Percentiles rank a stretch among this genome's conserved stretches.
phyloP scores from a whole-genome alignment of 2,329 filamentous ascomycete species.

The Chaetomiaceae sp. region DNA sequence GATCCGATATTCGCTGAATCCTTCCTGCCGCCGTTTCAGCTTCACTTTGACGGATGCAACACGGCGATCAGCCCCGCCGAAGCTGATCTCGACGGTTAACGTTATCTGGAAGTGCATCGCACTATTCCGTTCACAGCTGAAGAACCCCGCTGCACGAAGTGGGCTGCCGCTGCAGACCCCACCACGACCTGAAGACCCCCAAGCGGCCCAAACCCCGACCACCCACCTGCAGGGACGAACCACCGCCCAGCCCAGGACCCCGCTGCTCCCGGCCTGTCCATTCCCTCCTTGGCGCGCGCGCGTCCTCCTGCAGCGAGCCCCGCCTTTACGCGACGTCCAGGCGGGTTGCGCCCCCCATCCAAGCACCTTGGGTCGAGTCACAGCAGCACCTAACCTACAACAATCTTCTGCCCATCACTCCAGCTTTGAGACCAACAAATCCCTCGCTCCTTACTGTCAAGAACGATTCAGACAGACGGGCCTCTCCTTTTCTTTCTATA shows the following conservation, averaged over 20 bases:
- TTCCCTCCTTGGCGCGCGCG: conserved; percentile 8
- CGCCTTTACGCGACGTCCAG: conserved; percentile 14
- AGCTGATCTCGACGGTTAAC: conserved; percentile 8
- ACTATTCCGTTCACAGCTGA: conserved; percentile 16
- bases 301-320: conserved; percentile 15
- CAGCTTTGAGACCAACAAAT: conserved; percentile 3
- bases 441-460: conserved; percentile 6
- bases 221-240: conserved; percentile 8
- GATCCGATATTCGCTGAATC: too few species aligned
- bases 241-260: conserved; percentile 4
- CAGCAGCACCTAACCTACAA: background rate
- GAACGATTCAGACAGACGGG: background rate
- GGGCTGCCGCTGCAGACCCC: conserved; percentile 9
- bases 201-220: too few species aligned
- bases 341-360: conserved; percentile 6
- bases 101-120: conserved; percentile 10
- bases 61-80: conserved; percentile 8
- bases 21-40: too few species aligned
- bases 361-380: conserved; percentile 16
- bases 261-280: background rate
- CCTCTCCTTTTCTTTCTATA: conserved; percentile 9
- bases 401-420: background rate
- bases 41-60: too few species aligned
- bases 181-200: conserved; percentile 9
- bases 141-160: conserved; percentile 5